A percentile compares a stretch with the other conserved stretches of the same genome.
These are phyloP conservation scores for Backusella liffmaniae DNA, from an alignment of 192 early-diverging fungal species.

Conservation along the genomic window DNA sequence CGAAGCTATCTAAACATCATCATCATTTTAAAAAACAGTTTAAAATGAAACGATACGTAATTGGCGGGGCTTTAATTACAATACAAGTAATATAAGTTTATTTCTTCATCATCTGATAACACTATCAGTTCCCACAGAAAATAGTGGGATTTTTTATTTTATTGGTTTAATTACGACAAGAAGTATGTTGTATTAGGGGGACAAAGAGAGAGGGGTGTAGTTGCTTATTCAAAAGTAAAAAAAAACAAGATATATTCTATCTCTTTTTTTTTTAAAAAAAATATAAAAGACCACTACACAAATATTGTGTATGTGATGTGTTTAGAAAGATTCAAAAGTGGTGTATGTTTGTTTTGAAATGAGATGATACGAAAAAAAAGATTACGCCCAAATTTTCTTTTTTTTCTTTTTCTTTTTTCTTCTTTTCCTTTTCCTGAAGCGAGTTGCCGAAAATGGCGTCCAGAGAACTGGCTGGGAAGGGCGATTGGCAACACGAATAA, in stretches of 20 bases:
- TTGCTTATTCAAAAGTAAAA: background rate
- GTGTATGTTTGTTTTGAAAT: background rate
- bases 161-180: background rate
- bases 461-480: background rate
- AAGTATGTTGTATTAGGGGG: background rate
- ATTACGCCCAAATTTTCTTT: background rate
- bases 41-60: background rate
- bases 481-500: constrained; percentile 1
- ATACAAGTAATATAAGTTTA: background rate
- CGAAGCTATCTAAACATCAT: background rate
- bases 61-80: background rate
- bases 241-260: background rate
- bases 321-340: background rate
- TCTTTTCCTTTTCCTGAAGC: constrained; percentile 12
- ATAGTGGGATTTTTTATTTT: background rate
- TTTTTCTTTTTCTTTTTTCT: constrained; percentile 16
- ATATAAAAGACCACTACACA: background rate
- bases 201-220: background rate
- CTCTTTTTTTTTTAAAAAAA: background rate
- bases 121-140: background rate
- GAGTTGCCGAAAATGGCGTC: constrained; percentile 11
- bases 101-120: constrained; percentile 2
- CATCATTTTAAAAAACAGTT: background rate
- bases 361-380: background rate
- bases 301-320: background rate